These are phyloP conservation scores for Trifolium fragiferum DNA, from an alignment of 306 rosid genomes.

Conservation along the genomic window DNA sequence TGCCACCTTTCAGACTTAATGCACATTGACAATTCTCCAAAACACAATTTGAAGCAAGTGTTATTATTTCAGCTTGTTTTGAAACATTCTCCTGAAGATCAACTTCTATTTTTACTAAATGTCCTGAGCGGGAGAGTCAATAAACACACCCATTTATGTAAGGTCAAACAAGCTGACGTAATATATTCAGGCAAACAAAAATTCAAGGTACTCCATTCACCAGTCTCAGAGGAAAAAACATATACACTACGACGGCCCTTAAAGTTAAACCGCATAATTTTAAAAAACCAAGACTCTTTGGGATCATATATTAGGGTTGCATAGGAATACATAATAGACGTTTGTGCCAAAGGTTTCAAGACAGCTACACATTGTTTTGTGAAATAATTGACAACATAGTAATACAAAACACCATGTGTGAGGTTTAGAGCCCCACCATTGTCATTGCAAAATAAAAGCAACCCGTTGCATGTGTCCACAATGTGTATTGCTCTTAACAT, in stretches of 20 bases:
- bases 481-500: neutral
- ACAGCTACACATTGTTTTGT: slow-evolving; percentile 23
- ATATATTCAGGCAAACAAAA: neutral
- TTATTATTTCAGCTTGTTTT: neutral
- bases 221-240: slow-evolving; percentile 8
- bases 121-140: neutral
- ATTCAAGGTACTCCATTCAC: slow-evolving; percentile 1
- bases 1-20: neutral
- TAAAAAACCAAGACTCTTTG: neutral
- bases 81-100: neutral
- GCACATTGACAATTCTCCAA: neutral
- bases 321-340: neutral
- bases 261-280: slow-evolving; percentile 3
- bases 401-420: neutral
- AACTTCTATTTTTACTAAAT: neutral
- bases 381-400: neutral
- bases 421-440: neutral
- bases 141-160: neutral
- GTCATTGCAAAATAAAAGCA: neutral
- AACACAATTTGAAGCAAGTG: neutral
- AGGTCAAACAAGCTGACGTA: neutral
- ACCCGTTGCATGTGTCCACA: neutral
- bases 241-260: neutral
- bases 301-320: slow-evolving; percentile 32
- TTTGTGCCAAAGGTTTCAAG: neutral